These are phyloP conservation scores for Barnettozyma sp. DNA, from an alignment of 805 yeast species.

Conservation along the genomic window DNA sequence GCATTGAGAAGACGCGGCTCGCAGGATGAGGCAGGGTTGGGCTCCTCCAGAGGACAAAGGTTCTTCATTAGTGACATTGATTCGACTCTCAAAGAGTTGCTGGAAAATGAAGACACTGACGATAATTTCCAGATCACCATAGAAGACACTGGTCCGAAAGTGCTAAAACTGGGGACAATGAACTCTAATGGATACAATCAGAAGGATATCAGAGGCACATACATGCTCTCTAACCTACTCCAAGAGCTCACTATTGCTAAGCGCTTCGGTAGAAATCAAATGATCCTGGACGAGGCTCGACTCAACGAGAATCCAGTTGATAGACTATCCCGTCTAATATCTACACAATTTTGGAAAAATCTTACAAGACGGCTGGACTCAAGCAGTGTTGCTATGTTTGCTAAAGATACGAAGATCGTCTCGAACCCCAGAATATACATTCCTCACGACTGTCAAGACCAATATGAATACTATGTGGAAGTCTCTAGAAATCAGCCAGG, in stretches of 20 bases:
- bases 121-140: constrained; percentile 76
- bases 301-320: constrained; percentile 83
- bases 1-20: constrained; percentile 44
- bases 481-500: constrained; percentile 51
- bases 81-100: constrained; percentile 57
- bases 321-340: constrained; percentile 64
- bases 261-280: constrained; percentile 67
- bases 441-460: constrained; percentile 64
- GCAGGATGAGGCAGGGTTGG: constrained; percentile 40
- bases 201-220: constrained; percentile 76
- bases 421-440: constrained; percentile 72
- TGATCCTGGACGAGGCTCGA: constrained; percentile 76
- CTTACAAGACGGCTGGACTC: constrained; percentile 67
- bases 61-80: constrained; percentile 75
- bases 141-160: constrained; percentile 81
- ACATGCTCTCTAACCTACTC: constrained; percentile 76
- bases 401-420: constrained; percentile 69
- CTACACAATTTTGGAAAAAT: constrained; percentile 72
- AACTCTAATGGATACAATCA: constrained; percentile 76
- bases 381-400: constrained; percentile 57
- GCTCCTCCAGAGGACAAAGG: constrained; percentile 29
- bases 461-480: constrained; percentile 56
- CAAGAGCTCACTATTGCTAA: constrained; percentile 88
- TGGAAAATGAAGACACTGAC: constrained; percentile 80
- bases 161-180: constrained; percentile 72